A percentile compares a stretch with the other conserved stretches of the same genome.
Conservation (phyloP, 768 basidiomycete genomes). For the Exidia glandulosa region DNA sequence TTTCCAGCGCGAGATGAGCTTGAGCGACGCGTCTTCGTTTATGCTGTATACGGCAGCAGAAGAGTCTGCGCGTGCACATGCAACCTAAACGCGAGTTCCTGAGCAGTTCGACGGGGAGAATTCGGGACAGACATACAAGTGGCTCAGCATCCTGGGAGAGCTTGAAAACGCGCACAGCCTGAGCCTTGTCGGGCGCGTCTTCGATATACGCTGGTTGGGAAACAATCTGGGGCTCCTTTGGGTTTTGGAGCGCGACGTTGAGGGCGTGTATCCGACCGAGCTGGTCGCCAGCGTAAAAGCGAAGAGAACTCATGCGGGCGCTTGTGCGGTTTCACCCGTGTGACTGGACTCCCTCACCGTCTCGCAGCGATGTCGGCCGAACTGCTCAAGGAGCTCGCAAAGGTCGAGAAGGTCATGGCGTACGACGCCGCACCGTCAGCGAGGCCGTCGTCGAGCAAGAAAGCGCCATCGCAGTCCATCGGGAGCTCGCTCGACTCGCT, state of each 20-base stretch:
- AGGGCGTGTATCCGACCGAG: conserved; percentile 64
- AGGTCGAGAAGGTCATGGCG: conserved; percentile 47
- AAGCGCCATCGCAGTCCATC: conserved; percentile 27
- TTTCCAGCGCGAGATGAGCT: conserved; percentile 41
- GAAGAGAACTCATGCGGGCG: conserved; percentile 20
- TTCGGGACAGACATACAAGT: conserved; percentile 17
- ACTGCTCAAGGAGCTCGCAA: conserved; percentile 66
- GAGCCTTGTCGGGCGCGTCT: conserved; percentile 23
- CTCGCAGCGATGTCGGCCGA: conserved; percentile 46
- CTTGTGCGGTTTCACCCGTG: too few species aligned
- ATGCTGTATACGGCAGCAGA: conserved; percentile 34
- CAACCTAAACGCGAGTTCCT: conserved; percentile 46
- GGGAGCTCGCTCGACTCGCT: conserved; percentile 54
- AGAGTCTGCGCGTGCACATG: conserved; percentile 55
- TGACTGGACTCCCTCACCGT: too few species aligned
- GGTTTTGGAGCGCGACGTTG: conserved; percentile 24
- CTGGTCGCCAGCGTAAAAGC: conserved; percentile 68
- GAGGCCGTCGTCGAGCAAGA: conserved; percentile 24
- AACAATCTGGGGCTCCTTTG: conserved; percentile 1
- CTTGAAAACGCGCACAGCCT: conserved; percentile 30
- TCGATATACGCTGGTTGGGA: conserved; percentile 9
- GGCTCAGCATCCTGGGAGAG: conserved; percentile 11
- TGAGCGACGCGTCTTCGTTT: conserved; percentile 26
- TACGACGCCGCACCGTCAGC: conserved; percentile 18
- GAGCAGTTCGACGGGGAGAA: not conserved